Percentiles rank a stretch among this genome's conserved stretches.
These are phyloP conservation scores for Linanthus parryae DNA, from an alignment of 148 eudicot species.

Conservation along the genomic window DNA sequence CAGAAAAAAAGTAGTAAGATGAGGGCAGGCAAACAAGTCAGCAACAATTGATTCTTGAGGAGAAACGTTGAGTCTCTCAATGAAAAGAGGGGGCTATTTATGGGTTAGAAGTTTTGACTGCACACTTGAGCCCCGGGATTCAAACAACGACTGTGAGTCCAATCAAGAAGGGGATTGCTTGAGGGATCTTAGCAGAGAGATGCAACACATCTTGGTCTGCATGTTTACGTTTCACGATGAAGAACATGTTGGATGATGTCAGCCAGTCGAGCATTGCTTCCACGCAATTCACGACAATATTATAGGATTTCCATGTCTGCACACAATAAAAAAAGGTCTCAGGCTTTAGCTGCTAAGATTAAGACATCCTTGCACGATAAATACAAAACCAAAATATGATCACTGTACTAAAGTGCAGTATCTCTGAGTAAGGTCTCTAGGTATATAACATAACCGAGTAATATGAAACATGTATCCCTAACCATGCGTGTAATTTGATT, in stretches of 20 bases:
- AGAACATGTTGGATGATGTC: conserved; percentile 75
- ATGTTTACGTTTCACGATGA: conserved; percentile 79
- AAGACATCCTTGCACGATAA: conserved; percentile 87
- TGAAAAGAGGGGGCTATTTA: conserved; percentile 89
- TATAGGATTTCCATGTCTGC: conserved; percentile 88
- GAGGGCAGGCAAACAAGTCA: too few relatives aligned
- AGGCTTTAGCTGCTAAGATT: too few relatives aligned
- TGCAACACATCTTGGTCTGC: conserved; percentile 81
- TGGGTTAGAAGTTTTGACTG: conserved; percentile 71
- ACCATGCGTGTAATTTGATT: too few relatives aligned
- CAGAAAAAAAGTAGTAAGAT: too few relatives aligned
- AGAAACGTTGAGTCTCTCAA: conserved; percentile 64
- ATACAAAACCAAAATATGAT: too few relatives aligned
- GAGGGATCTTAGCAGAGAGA: conserved; percentile 81
- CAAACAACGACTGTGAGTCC: conserved; percentile 73
- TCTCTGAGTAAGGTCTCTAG: too few relatives aligned
- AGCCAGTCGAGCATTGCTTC: conserved; percentile 65
- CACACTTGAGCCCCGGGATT: conserved; percentile 73
- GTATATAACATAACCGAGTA: too few relatives aligned
- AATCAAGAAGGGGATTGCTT: conserved; percentile 73
- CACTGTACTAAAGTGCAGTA: too few relatives aligned
- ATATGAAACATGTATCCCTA: too few relatives aligned
- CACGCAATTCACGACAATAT: conserved; percentile 50
- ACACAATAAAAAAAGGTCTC: too few relatives aligned
- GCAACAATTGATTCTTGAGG: conserved; percentile 49